Base-by-base conservation (phyloP, 495 filamentous ascomycete species). In the Penicillium daleae region DNA sequence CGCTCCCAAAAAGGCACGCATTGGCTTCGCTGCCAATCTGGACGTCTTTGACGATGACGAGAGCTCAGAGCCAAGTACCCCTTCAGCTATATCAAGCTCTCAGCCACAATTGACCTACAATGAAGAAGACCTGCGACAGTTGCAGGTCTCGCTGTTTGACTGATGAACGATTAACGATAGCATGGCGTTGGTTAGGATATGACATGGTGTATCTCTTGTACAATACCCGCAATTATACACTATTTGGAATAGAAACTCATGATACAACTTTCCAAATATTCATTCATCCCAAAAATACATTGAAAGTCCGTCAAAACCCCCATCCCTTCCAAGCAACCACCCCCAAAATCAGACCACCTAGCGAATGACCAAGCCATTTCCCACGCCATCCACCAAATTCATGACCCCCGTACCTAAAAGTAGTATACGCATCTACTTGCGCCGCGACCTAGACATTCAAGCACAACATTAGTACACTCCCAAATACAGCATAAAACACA, bases 11-110 rank as follows among this genome's bases (percentile, higher is more conserved):
- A 29, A 19, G 5, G 35, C 32, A n/a, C 54, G 35, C 13, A 27
- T 56, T 17, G 35, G 35, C 54, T 56, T 56, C 21, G 33, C 54
- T 52, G 9, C 49, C n/a, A 27, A 32, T 27, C 13, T 21, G 24
- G 49, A 32, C 6, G 37, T 26, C 17, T 24, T 27, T 31, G 48
- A 39, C 9, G 32, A 49, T 27, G 37, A 61, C 6, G 32, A 17
- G 35, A 31, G 17, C 31, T 35, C 64, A 6, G 51, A 22, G 7
- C 22, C n/a, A 22, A 50, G 4, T 6, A 29, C 12, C 29, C 24
- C 24, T 6, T 17, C 46, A 6, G 15, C 4, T 1, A 12, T 3
- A 0, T 46, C 42, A 50, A 27, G 24, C 46, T 15, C 46, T 5
- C 46, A 2, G 26, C 46, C 2, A 7, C 12, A 6, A 6, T 15